A percentile compares a stretch with the other conserved stretches of the same genome.
Evolutionary conservation across 768 basidiomycete species (phyloP).

Genomic region (Dacryopinax primogenitus): DNA sequence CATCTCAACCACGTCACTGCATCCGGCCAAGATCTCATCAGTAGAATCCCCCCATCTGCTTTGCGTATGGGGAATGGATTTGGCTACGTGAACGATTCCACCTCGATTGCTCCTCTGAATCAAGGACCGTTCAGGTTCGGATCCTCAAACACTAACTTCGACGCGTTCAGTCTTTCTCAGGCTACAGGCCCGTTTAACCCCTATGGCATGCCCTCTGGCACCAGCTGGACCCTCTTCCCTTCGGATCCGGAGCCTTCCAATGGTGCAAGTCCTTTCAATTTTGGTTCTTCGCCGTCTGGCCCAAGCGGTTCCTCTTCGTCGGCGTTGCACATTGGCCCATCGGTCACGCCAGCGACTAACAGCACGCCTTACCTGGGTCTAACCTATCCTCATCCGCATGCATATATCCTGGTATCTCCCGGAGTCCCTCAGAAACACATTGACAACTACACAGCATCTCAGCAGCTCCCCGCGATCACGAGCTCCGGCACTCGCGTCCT

Average conservation of each 20-base stretch:
- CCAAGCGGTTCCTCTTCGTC: neutral
- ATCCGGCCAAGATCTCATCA: neutral
- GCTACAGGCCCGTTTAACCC: constrained; percentile 38
- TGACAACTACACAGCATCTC: constrained; percentile 57
- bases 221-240: neutral
- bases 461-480: constrained; percentile 50
- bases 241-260: neutral
- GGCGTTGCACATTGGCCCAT: constrained; percentile 17
- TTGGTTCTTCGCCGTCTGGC: neutral
- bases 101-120: neutral
- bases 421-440: constrained; percentile 76
- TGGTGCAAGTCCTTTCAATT: constrained; percentile 11
- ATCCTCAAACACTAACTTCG: neutral
- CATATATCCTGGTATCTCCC: constrained; percentile 76
- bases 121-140: constrained; percentile 12
- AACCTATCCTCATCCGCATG: constrained; percentile 38
- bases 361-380: neutral
- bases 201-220: neutral
- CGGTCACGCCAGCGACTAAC: constrained; percentile 38
- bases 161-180: neutral
- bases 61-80: neutral
- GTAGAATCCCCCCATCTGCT: neutral
- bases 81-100: neutral
- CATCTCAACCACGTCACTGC: neutral
- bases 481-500: constrained; percentile 37